phyloP scores from a whole-genome alignment of 257 asterid genomes.

The Petrea volubilis region DNA sequence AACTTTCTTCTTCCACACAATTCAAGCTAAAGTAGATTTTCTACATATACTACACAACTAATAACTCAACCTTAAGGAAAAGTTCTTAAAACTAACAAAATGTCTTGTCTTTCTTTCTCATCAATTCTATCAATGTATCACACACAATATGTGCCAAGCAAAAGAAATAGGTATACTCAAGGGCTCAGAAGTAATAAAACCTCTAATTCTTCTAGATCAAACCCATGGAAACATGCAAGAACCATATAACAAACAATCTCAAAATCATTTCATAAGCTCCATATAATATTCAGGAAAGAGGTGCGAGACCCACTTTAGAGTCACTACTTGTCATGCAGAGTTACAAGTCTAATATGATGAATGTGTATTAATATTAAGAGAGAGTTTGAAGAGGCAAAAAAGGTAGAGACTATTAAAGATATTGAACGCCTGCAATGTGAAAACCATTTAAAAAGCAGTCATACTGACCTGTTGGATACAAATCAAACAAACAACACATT shows the following conservation, averaged over 20 bases:
- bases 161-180: background rate
- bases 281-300: background rate
- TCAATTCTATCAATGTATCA: background rate
- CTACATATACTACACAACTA: background rate
- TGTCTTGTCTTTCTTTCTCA: background rate
- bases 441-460: background rate
- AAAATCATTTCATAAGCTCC: slow-evolving; percentile 6
- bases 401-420: background rate
- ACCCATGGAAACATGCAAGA: background rate
- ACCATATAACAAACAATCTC: background rate
- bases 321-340: slow-evolving; percentile 6
- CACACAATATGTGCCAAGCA: background rate
- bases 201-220: too few species aligned
- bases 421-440: background rate
- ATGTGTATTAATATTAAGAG: background rate
- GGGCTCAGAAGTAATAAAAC: slow-evolving; percentile 5
- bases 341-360: slow-evolving; percentile 1
- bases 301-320: background rate
- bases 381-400: background rate
- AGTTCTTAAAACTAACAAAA: background rate
- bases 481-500: background rate
- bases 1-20: background rate
- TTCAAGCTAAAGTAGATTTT: background rate
- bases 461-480: slow-evolving; percentile 10
- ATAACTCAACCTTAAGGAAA: background rate